Percentiles rank a stretch among this genome's conserved stretches.
phyloP scores from a whole-genome alignment of 2,329 filamentous ascomycete genomes.

The Claviceps purpurea region DNA sequence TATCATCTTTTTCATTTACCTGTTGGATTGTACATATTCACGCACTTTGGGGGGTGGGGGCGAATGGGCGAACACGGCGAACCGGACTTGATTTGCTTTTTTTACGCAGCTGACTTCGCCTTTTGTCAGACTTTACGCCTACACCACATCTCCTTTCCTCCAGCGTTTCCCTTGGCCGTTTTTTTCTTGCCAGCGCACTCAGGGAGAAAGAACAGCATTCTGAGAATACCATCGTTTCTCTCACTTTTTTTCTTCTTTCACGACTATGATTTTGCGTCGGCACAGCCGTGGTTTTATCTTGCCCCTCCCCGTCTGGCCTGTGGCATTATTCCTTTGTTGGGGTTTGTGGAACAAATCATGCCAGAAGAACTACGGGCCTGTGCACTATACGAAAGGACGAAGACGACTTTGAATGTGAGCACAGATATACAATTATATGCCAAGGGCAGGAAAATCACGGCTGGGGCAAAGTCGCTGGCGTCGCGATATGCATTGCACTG shows the following conservation, averaged over 20 bases:
- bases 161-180: neutral
- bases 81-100: conserved; percentile 18
- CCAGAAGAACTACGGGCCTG: neutral
- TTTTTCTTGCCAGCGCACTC: neutral
- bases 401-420: conserved; percentile 1
- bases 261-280: conserved; percentile 7
- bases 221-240: conserved; percentile 1
- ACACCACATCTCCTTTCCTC: neutral
- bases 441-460: neutral
- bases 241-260: neutral
- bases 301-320: conserved; percentile 9
- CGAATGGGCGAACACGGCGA: conserved; percentile 24
- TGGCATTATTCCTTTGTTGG: conserved; percentile 13
- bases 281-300: conserved; percentile 10
- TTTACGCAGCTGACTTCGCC: neutral
- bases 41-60: conserved; percentile 15
- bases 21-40: conserved; percentile 32
- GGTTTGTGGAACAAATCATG: conserved; percentile 11
- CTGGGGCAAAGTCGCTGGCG: conserved; percentile 3
- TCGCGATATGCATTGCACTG: conserved; percentile 7
- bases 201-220: neutral
- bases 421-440: conserved; percentile 1
- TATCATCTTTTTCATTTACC: conserved; percentile 12
- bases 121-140: conserved; percentile 1
- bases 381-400: conserved; percentile 2